These are phyloP conservation scores for Fennellomyces sp. DNA, from an alignment of 371 early-diverging fungal species.

Conservation along the genomic window DNA sequence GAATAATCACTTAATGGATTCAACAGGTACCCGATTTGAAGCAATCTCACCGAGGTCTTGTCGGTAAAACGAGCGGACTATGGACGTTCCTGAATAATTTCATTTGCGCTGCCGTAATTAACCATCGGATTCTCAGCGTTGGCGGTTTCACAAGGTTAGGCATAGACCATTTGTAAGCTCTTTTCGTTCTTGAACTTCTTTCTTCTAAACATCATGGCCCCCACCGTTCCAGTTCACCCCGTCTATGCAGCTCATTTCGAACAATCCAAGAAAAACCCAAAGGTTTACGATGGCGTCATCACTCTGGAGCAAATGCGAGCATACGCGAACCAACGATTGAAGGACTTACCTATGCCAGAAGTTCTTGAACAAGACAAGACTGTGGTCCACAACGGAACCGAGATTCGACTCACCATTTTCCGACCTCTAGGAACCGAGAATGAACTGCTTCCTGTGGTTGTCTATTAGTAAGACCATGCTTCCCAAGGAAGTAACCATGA, in stretches of 20 bases:
- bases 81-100: too few relatives aligned
- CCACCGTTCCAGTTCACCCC: constrained; percentile 8
- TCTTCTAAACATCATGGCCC: background rate
- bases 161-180: too few relatives aligned
- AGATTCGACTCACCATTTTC: constrained; percentile 1
- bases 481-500: background rate
- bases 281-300: background rate
- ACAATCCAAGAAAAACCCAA: constrained; percentile 1
- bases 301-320: constrained; percentile 7
- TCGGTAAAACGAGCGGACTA: too few relatives aligned
- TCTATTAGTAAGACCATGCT: constrained; percentile 16
- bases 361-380: constrained; percentile 7
- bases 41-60: too few relatives aligned
- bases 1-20: too few relatives aligned
- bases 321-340: background rate
- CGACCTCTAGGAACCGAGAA: constrained; percentile 20
- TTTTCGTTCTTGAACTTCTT: too few relatives aligned
- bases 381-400: background rate
- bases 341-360: background rate
- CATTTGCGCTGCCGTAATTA: too few relatives aligned
- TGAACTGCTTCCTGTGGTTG: constrained; percentile 14
- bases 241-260: constrained; percentile 12
- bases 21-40: too few relatives aligned
- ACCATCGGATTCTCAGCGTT: too few relatives aligned
- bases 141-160: too few relatives aligned